Conservation (phyloP, 169 alveolate genomes). For the Cryptosporidium meleagridis region DNA sequence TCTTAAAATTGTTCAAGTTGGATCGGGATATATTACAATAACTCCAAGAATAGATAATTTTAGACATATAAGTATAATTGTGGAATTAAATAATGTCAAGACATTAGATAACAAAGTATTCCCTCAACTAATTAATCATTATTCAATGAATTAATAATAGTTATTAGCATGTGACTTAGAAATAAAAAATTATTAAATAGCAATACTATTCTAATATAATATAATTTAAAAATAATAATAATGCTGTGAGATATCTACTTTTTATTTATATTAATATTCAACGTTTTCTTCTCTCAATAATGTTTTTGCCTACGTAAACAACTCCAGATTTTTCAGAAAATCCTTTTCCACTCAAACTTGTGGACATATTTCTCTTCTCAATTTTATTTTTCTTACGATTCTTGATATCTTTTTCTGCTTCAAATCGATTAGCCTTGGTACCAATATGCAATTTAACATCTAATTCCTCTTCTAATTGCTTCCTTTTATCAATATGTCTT, state of each 20-base stretch:
- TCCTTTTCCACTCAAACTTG: constrained; percentile 57
- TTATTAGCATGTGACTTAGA: background rate
- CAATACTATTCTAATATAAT: constrained; percentile 2
- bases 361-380: constrained; percentile 31
- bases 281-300: background rate
- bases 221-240: background rate
- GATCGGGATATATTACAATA: constrained; percentile 48
- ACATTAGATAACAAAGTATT: constrained; percentile 4
- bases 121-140: constrained; percentile 34
- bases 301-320: constrained; percentile 50
- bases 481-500: constrained; percentile 60
- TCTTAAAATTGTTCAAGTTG: constrained; percentile 8
- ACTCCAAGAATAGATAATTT: constrained; percentile 59
- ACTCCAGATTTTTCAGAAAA: constrained; percentile 60
- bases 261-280: background rate
- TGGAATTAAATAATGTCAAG: constrained; percentile 26
- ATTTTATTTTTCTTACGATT: background rate
- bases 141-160: constrained; percentile 24
- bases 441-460: constrained; percentile 35
- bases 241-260: background rate
- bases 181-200: background rate
- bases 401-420: constrained; percentile 33
- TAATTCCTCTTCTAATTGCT: constrained; percentile 34
- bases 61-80: constrained; percentile 54
- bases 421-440: constrained; percentile 43